These are phyloP conservation scores for Arabidopsis hybrid DNA, from an alignment of 441 rosid species.

Conservation along the genomic window DNA sequence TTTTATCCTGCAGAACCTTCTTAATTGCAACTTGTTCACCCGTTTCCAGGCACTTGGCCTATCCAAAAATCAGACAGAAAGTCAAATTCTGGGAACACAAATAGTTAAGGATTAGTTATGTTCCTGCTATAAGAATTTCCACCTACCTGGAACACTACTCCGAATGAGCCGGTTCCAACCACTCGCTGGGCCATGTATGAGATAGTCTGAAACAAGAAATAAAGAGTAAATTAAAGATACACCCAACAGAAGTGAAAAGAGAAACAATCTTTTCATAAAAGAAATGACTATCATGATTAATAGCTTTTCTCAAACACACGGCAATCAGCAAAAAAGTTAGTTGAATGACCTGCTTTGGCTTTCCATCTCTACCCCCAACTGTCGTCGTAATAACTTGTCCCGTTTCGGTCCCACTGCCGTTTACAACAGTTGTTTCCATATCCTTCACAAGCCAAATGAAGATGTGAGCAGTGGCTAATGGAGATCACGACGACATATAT, in stretches of 20 bases:
- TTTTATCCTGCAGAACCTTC: conserved; percentile 93
- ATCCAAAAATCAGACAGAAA: conserved; percentile 18
- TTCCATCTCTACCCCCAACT: conserved; percentile 82
- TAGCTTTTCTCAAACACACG: conserved; percentile 23
- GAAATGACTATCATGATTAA: conserved; percentile 4
- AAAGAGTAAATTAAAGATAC: conserved; percentile 22
- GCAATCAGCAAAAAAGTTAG: conserved; percentile 15
- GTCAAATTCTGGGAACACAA: conserved; percentile 23
- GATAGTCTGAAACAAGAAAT: conserved; percentile 61
- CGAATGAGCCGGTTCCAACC: conserved; percentile 92
- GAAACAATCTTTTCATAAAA: background rate
- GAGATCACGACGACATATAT: background rate
- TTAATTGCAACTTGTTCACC: conserved; percentile 90
- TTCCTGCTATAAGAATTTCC: conserved; percentile 29
- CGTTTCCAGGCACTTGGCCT: conserved; percentile 90
- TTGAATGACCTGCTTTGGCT: conserved; percentile 84
- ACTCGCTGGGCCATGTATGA: conserved; percentile 94
- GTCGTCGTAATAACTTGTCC: conserved; percentile 87
- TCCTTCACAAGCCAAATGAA: conserved; percentile 54
- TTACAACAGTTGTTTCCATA: conserved; percentile 66
- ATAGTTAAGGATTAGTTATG: background rate
- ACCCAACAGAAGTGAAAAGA: background rate
- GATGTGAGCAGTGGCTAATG: background rate
- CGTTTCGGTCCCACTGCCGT: conserved; percentile 79
- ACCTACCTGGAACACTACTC: conserved; percentile 88